Conservation (phyloP, 129 eudicot genomes). For the Centella asiatica region DNA sequence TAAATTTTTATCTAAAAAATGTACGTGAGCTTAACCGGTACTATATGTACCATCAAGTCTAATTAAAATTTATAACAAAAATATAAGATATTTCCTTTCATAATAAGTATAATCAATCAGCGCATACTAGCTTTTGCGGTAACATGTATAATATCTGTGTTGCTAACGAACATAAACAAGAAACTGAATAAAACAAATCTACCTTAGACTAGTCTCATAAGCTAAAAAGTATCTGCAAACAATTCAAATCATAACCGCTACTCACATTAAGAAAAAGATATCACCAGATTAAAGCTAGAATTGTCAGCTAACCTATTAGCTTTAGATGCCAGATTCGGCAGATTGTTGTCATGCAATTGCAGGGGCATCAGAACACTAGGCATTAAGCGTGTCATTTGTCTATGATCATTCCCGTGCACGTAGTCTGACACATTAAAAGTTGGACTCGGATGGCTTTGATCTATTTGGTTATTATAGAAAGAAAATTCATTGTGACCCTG, state of each 20-base stretch:
- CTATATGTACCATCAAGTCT: no score
- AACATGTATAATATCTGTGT: no score
- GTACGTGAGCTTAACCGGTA: no score
- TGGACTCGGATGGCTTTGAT: constrained; percentile 37
- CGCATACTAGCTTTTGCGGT: no score
- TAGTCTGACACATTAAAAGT: constrained; percentile 31
- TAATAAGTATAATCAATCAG: no score
- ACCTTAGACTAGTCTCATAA: no score
- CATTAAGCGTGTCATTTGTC: constrained; percentile 24
- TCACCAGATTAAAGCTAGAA: constrained; percentile 5
- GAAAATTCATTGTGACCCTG: constrained; percentile 45
- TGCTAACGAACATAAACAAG: no score
- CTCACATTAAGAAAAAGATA: background rate
- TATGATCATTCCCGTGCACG: constrained; percentile 31
- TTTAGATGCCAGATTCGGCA: constrained; percentile 17
- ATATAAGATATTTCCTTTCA: no score
- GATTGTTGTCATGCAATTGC: constrained; percentile 22
- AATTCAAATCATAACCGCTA: no score
- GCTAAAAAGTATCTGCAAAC: no score
- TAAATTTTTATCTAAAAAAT: no score
- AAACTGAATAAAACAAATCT: background rate
- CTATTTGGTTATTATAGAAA: constrained; percentile 31
- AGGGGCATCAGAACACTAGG: constrained; percentile 37
- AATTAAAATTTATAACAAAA: background rate
- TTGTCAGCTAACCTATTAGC: constrained; percentile 42